These are phyloP conservation scores for maize (Zea mays) DNA, from an alignment of 176 grass and related monocot genomes.

Conservation along the genomic window DNA sequence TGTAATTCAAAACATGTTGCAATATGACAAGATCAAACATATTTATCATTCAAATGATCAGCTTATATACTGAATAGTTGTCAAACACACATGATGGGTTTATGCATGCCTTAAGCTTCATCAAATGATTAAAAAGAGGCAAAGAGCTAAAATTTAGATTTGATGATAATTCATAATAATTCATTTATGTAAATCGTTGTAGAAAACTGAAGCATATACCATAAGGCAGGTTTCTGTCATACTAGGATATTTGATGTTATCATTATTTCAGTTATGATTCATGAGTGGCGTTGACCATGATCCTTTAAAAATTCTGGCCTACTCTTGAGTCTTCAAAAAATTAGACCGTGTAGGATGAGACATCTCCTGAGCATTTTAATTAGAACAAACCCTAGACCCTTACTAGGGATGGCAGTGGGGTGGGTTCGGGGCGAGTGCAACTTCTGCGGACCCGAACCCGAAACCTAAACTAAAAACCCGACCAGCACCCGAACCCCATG, in stretches of 20 bases:
- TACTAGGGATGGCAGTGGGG: neutral
- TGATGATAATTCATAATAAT: slow-evolving; percentile 10
- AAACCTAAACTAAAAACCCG: no score
- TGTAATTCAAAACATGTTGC: neutral
- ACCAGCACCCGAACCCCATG: no score
- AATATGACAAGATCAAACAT: neutral
- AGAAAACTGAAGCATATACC: neutral
- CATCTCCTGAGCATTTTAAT: no score
- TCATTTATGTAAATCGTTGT: neutral
- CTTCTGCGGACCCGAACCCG: no score
- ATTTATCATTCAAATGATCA: slow-evolving; percentile 1
- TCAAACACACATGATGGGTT: neutral
- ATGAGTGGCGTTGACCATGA: neutral
- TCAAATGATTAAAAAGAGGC: neutral
- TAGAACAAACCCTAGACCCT: neutral
- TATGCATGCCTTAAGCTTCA: neutral
- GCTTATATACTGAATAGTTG: slow-evolving; percentile 1
- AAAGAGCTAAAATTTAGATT: neutral
- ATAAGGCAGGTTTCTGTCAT: slow-evolving; percentile 11
- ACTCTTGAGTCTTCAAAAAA: slow-evolving; percentile 9
- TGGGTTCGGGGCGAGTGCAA: no score
- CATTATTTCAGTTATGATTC: slow-evolving; percentile 14
- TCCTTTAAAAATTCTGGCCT: slow-evolving; percentile 8
- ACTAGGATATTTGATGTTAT: neutral
- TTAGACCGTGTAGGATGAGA: no score